phyloP scores from a whole-genome alignment of 225 moss, liverwort and hornwort species.

The Physcomitrellopsis africana region DNA sequence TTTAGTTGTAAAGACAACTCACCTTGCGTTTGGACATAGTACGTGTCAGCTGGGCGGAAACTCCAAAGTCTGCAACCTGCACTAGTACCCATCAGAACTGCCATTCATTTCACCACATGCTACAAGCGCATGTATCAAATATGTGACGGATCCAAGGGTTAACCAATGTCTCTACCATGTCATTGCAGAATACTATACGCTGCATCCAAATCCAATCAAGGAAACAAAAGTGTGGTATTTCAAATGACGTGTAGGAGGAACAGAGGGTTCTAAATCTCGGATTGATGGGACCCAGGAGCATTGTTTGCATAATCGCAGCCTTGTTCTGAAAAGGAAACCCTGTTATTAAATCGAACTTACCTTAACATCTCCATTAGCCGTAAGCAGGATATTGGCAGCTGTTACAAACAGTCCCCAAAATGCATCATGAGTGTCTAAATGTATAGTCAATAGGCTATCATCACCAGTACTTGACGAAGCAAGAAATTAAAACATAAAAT shows the following conservation, averaged over 20 bases:
- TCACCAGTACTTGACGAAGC: constrained; percentile 1
- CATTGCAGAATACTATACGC: neutral
- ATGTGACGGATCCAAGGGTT: constrained; percentile 2
- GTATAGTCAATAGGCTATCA: neutral
- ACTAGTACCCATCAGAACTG: constrained; percentile 53
- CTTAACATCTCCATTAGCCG: constrained; percentile 95
- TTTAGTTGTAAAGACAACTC: constrained; percentile 17
- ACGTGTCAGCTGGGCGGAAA: constrained; percentile 96
- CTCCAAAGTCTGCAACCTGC: constrained; percentile 99
- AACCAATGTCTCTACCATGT: constrained; percentile 1
- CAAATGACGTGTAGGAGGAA: neutral
- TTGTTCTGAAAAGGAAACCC: constrained; percentile 10
- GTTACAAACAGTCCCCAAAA: constrained; percentile 39
- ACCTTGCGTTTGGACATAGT: constrained; percentile 98
- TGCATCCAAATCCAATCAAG: constrained; percentile 1
- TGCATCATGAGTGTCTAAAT: constrained; percentile 21
- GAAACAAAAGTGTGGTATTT: constrained; percentile 8
- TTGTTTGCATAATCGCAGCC: neutral
- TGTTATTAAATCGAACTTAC: constrained; percentile 41
- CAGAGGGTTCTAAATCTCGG: neutral
- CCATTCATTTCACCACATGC: constrained; percentile 27
- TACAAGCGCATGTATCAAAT: neutral
- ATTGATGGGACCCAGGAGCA: neutral
- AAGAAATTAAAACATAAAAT: neutral
- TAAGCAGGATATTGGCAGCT: constrained; percentile 96